A percentile compares a stretch with the other conserved stretches of the same genome.
phyloP scores from a whole-genome alignment of 768 basidiomycete genomes.

The Serendipita sp. region DNA sequence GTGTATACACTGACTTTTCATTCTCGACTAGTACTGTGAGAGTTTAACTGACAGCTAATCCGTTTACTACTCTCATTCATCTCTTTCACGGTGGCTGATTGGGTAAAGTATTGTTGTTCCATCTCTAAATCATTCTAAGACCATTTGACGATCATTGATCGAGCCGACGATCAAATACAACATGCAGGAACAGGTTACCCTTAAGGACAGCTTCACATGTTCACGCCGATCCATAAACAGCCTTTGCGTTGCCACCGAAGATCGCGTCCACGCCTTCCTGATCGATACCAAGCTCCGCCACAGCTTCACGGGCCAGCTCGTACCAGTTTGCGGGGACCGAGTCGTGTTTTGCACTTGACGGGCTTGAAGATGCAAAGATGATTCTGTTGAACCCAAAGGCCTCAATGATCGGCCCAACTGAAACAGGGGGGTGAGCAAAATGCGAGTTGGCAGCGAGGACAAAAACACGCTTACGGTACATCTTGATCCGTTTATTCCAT shows the following conservation, averaged over 20 bases:
- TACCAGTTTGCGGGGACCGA: slow-evolving; percentile 59
- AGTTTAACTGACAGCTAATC: too few species aligned
- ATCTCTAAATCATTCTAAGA: too few species aligned
- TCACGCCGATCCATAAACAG: slow-evolving; percentile 21
- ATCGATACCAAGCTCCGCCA: slow-evolving; percentile 64
- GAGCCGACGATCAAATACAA: too few species aligned
- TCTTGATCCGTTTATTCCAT: slow-evolving; percentile 53
- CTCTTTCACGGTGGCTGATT: too few species aligned
- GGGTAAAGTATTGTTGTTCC: too few species aligned
- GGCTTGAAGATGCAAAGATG: slow-evolving; percentile 64
- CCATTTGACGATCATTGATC: too few species aligned
- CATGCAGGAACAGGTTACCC: too few species aligned
- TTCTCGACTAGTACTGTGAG: too few species aligned
- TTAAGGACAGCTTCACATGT: background rate
- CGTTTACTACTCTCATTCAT: too few species aligned
- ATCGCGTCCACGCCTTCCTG: slow-evolving; percentile 62
- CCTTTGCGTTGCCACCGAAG: slow-evolving; percentile 37
- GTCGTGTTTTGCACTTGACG: slow-evolving; percentile 28
- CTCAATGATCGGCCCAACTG: slow-evolving; percentile 69
- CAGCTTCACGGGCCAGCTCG: slow-evolving; percentile 57
- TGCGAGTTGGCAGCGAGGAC: slow-evolving; percentile 12
- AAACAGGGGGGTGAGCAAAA: background rate
- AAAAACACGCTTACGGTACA: slow-evolving; percentile 46
- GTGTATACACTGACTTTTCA: too few species aligned
- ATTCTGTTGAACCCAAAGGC: slow-evolving; percentile 75